phyloP scores from a whole-genome alignment of 345 rosid genomes.

The Eucalyptus lansdowneana region DNA sequence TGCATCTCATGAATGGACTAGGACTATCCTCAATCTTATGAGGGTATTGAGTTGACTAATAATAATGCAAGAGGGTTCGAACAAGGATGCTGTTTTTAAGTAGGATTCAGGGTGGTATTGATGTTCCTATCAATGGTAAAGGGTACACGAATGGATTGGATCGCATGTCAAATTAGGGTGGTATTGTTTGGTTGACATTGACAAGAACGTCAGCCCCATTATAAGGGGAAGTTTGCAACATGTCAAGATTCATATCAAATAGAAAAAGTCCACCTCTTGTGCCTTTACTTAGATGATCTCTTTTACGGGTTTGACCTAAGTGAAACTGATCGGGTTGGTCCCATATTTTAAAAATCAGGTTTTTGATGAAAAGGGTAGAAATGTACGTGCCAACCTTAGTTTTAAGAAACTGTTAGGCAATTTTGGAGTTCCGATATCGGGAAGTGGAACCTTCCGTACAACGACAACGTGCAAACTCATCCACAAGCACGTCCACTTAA shows the following conservation, averaged over 20 bases:
- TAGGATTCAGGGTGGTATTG: background rate
- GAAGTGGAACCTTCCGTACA: background rate
- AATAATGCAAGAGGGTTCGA: background rate
- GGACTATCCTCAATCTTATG: background rate
- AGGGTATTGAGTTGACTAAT: background rate
- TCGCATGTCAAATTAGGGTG: background rate
- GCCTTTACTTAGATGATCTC: background rate
- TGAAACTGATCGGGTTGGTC: background rate
- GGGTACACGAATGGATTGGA: background rate
- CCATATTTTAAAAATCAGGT: background rate
- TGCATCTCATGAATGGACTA: background rate
- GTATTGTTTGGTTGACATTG: background rate
- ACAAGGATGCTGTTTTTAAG: background rate
- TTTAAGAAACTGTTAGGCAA: background rate
- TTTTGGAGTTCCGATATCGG: background rate
- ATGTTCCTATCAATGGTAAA: background rate
- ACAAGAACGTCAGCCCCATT: fast-evolving
- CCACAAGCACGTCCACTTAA: background rate
- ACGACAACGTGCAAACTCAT: background rate
- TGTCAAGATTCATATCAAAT: background rate
- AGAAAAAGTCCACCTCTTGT: background rate
- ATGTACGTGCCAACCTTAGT: background rate
- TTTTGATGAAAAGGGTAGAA: background rate
- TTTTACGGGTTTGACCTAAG: background rate
- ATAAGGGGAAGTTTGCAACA: background rate